Evolutionary conservation across 2,329 filamentous ascomycete species (phyloP).

Genomic region (Penicillium polonicum): DNA sequence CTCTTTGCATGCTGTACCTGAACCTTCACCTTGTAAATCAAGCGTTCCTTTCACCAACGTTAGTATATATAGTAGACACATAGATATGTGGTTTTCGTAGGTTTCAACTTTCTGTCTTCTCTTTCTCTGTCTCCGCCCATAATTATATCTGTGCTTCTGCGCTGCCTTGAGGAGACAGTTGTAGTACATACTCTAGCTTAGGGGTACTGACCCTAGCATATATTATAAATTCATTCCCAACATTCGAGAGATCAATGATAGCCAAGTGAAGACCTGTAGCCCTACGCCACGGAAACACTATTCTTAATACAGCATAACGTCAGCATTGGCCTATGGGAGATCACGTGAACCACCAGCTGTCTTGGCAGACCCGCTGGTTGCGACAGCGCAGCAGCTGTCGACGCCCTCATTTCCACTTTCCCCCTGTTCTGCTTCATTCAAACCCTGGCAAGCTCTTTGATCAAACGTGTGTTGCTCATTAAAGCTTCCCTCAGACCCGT

Average conservation of each 20-base stretch:
- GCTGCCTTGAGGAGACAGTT: rapidly evolving
- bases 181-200: rapidly evolving
- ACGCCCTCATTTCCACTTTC: slow-evolving; percentile 17
- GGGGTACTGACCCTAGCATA: rapidly evolving
- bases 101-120: not conserved
- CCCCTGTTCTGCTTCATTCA: slow-evolving; percentile 18
- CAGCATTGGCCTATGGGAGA: not conserved
- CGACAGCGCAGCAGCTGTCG: slow-evolving; percentile 29
- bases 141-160: not conserved
- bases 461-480: not conserved
- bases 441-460: slow-evolving; percentile 14
- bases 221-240: not conserved
- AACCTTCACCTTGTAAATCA: not conserved
- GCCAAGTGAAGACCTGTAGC: not conserved
- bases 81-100: not conserved
- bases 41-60: not conserved
- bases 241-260: not conserved
- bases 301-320: not conserved
- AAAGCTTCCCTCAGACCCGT: not conserved
- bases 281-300: not conserved
- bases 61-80: not conserved
- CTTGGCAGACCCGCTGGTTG: slow-evolving; percentile 39
- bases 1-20: not conserved
- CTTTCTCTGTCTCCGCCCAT: no score
- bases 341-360: not conserved